Conservation (phyloP, 352 stramenopile species). For the Globisporangium cederbergense region DNA sequence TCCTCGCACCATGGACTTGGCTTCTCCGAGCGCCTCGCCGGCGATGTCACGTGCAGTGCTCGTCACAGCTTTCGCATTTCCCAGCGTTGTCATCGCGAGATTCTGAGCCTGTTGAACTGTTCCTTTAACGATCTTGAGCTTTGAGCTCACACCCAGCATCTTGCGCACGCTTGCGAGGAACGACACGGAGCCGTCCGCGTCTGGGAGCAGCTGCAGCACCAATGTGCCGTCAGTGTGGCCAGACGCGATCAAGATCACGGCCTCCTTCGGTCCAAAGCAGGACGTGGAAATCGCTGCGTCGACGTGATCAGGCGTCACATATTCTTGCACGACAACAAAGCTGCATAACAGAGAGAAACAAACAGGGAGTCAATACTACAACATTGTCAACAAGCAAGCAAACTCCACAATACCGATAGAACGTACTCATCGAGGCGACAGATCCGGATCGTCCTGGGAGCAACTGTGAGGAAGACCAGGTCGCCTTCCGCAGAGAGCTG, state of each 20-base stretch:
- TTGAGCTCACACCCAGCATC: slow-evolving; percentile 73
- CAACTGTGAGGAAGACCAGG: slow-evolving; percentile 64
- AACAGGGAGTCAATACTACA: slow-evolving; percentile 1
- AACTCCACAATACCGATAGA: background rate
- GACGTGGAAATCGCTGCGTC: slow-evolving; percentile 50
- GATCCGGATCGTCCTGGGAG: slow-evolving; percentile 43
- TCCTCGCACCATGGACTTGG: slow-evolving; percentile 77
- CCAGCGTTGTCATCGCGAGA: slow-evolving; percentile 75
- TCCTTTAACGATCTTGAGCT: slow-evolving; percentile 85
- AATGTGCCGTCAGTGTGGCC: slow-evolving; percentile 72
- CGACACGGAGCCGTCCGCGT: slow-evolving; percentile 75
- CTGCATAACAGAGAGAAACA: slow-evolving; percentile 25
- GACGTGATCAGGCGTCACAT: slow-evolving; percentile 26
- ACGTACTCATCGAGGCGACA: slow-evolving; percentile 83
- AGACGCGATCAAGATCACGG: slow-evolving; percentile 65
- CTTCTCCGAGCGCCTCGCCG: slow-evolving; percentile 76
- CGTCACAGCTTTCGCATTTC: slow-evolving; percentile 80
- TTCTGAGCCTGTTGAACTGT: slow-evolving; percentile 87
- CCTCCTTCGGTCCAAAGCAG: slow-evolving; percentile 71
- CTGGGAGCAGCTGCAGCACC: slow-evolving; percentile 74
- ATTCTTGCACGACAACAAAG: slow-evolving; percentile 76
- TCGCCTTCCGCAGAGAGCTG: slow-evolving; percentile 68
- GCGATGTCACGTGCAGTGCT: slow-evolving; percentile 83
- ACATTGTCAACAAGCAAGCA: background rate
- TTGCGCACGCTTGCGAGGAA: slow-evolving; percentile 69